Conservation (phyloP, 169 alveolate genomes). For the Eimeria acervulina region DNA sequence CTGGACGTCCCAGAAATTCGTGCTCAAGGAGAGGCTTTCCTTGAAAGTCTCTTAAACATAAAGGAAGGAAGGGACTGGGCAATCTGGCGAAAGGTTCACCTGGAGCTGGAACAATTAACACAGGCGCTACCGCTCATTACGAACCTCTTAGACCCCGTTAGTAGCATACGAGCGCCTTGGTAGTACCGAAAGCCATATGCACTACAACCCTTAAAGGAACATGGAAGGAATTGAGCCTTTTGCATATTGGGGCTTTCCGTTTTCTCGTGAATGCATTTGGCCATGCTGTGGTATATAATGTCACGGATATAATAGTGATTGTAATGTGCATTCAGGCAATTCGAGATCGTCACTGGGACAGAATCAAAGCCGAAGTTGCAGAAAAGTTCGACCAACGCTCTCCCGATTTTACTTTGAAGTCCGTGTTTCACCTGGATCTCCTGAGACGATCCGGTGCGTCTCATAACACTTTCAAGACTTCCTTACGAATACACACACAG, state of each 20-base stretch:
- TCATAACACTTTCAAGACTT: not conserved
- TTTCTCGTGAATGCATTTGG: not conserved
- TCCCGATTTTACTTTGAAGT: constrained; percentile 78
- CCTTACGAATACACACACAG: not conserved
- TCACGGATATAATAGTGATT: not conserved
- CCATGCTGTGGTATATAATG: not conserved
- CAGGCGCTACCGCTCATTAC: constrained; percentile 86
- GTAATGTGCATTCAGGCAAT: constrained; percentile 67
- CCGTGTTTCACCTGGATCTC: constrained; percentile 81
- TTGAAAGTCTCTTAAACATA: constrained; percentile 61
- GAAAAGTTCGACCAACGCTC: constrained; percentile 82
- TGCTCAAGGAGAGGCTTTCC: constrained; percentile 58
- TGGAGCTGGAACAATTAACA: constrained; percentile 85
- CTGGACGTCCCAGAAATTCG: constrained; percentile 74
- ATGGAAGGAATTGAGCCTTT: not conserved
- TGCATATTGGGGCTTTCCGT: not conserved
- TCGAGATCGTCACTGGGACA: constrained; percentile 87
- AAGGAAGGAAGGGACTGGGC: constrained; percentile 81
- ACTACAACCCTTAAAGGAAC: not conserved
- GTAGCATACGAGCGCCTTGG: not conserved
- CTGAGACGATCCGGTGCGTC: constrained; percentile 70
- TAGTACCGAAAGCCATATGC: not conserved
- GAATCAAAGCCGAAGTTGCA: constrained; percentile 85
- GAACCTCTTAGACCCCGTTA: constrained; percentile 82
- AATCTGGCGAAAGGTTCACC: constrained; percentile 85